Evolutionary conservation across 75 land plant species (phyloP).

Genomic region (Adiantum capillusveneris): DNA sequence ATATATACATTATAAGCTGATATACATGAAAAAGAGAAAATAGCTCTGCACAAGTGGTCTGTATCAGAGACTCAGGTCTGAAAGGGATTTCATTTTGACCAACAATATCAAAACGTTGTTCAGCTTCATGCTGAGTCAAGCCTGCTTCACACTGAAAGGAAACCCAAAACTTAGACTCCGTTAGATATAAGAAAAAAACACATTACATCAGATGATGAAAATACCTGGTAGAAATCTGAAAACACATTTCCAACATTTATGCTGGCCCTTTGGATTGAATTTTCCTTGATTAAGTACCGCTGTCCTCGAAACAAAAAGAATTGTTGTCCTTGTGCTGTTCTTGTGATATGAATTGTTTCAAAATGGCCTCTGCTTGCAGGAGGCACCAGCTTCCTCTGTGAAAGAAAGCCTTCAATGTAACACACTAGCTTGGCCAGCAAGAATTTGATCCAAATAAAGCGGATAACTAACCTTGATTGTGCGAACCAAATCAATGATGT

Average conservation of each 20-base stretch:
- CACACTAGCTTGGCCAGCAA: too few species aligned
- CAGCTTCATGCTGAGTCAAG: conserved; percentile 19
- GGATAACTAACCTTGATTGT: conserved; percentile 12
- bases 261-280: conserved; percentile 9
- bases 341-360: conserved; percentile 18
- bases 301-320: conserved; percentile 33
- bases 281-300: conserved; percentile 18
- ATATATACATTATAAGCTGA: conserved; percentile 38
- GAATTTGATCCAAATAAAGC: too few species aligned
- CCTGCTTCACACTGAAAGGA: conserved; percentile 9
- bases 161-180: background rate
- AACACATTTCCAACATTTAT: conserved; percentile 16
- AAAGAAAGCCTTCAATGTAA: background rate
- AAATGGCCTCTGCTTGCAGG: conserved; percentile 19
- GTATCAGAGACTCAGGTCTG: conserved; percentile 25
- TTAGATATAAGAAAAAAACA: too few species aligned
- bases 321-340: conserved; percentile 16
- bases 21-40: conserved; percentile 39
- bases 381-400: conserved; percentile 19
- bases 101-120: conserved; percentile 17
- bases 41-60: conserved; percentile 19
- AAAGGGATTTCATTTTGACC: conserved; percentile 34
- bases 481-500: conserved; percentile 16
- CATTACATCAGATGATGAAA: too few species aligned
- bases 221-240: conserved; percentile 30